phyloP scores from a whole-genome alignment of 306 rosid species.

The Cicer judaicum region DNA sequence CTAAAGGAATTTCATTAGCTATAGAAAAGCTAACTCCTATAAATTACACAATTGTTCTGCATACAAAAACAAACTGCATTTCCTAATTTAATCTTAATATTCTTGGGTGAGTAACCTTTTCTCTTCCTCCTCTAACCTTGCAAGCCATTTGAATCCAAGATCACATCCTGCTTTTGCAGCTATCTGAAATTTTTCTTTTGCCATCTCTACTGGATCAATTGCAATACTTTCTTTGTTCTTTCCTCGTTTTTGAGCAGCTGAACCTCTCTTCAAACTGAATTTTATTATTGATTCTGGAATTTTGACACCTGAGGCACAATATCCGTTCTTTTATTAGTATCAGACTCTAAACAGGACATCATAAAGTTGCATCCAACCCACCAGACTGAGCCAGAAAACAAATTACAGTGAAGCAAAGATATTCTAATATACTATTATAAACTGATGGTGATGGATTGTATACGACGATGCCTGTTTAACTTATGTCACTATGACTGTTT shows the following conservation, averaged over 20 bases:
- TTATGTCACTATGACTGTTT: background rate
- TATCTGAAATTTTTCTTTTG: slow-evolving; percentile 75
- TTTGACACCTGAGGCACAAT: slow-evolving; percentile 66
- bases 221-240: slow-evolving; percentile 49
- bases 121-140: slow-evolving; percentile 84
- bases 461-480: too few species aligned
- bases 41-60: slow-evolving; percentile 19
- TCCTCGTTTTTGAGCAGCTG: slow-evolving; percentile 53
- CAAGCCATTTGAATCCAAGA: slow-evolving; percentile 88
- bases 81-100: slow-evolving; percentile 2
- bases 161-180: slow-evolving; percentile 89
- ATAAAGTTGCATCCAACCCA: slow-evolving; percentile 26
- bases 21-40: background rate
- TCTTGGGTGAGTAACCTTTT: slow-evolving; percentile 49
- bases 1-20: background rate
- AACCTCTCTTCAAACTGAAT: slow-evolving; percentile 55
- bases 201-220: slow-evolving; percentile 73
- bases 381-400: slow-evolving; percentile 23
- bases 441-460: too few species aligned
- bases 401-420: slow-evolving; percentile 17
- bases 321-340: slow-evolving; percentile 23
- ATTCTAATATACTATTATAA: too few species aligned
- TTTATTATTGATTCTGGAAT: slow-evolving; percentile 68
- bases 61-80: background rate
- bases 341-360: slow-evolving; percentile 6